Evolutionary conservation across 2,329 filamentous ascomycete species (phyloP).

Genomic region (Metarhizium anisopliae): DNA sequence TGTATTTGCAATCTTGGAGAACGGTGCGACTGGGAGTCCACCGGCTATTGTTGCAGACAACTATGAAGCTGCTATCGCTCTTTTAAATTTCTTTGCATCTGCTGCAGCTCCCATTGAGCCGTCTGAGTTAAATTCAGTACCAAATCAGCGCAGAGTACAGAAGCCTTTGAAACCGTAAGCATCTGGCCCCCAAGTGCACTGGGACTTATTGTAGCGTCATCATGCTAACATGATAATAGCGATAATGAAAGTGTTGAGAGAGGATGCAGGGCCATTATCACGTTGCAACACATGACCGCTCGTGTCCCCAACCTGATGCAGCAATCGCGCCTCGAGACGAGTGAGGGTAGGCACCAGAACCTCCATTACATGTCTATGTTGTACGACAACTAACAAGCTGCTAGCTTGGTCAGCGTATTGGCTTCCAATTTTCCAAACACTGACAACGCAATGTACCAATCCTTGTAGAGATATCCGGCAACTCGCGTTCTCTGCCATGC

Average conservation of each 20-base stretch:
- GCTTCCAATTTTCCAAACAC: conserved; percentile 84
- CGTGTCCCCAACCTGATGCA: conserved; percentile 81
- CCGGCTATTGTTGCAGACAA: conserved; percentile 90
- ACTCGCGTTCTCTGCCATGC: conserved; percentile 76
- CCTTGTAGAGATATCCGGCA: conserved; percentile 89
- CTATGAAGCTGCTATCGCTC: conserved; percentile 75
- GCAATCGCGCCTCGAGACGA: conserved; percentile 84
- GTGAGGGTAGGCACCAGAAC: conserved; percentile 49
- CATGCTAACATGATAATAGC: conserved; percentile 10
- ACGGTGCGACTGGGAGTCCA: conserved; percentile 62
- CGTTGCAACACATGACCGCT: conserved; percentile 73
- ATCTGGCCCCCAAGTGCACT: not conserved
- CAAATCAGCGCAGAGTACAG: conserved; percentile 25
- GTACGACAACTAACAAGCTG: not conserved
- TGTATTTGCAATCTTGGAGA: conserved; percentile 82
- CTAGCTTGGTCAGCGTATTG: conserved; percentile 94
- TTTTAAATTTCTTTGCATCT: conserved; percentile 85
- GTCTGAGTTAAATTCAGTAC: conserved; percentile 60
- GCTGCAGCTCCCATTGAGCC: conserved; percentile 65
- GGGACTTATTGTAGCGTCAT: not conserved
- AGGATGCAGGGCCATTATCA: conserved; percentile 69
- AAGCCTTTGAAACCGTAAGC: conserved; percentile 19
- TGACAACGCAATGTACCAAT: conserved; percentile 87
- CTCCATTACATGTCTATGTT: not conserved
- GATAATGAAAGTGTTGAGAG: conserved; percentile 54